These are phyloP conservation scores for Pleurotus ostreatus DNA, from an alignment of 768 basidiomycete genomes.

Conservation along the genomic window DNA sequence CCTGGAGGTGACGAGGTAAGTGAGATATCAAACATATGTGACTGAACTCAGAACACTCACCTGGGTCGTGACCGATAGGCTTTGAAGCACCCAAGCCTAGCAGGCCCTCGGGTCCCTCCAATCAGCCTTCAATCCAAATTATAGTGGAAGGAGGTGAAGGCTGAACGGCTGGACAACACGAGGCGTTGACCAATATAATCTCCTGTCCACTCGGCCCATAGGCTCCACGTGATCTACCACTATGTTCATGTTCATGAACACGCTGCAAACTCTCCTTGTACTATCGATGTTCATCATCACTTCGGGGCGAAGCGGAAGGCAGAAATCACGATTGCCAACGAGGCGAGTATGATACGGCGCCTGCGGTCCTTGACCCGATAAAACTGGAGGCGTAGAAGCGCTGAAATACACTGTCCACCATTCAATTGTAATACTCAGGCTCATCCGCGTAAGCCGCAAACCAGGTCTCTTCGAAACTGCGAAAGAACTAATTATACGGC, in stretches of 20 bases:
- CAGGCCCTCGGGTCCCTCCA: constrained; percentile 6
- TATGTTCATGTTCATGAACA: neutral
- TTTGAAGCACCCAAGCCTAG: constrained; percentile 9
- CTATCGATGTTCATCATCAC: neutral
- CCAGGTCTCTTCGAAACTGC: too few relatives aligned
- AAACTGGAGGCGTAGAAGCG: too few relatives aligned
- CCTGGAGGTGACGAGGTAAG: constrained; percentile 5
- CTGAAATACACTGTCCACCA: too few relatives aligned
- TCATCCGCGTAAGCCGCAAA: too few relatives aligned
- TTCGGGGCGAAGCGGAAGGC: neutral
- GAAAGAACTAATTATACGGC: too few relatives aligned
- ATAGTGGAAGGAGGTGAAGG: constrained; percentile 7
- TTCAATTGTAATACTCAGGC: too few relatives aligned
- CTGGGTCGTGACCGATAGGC: constrained; percentile 9
- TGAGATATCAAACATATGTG: constrained; percentile 7
- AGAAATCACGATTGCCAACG: neutral
- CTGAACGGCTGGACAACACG: constrained; percentile 8
- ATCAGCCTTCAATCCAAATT: constrained; percentile 3
- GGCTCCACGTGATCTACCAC: neutral
- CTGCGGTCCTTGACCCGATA: neutral
- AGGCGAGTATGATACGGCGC: constrained; percentile 1
- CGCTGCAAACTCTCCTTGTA: too few relatives aligned
- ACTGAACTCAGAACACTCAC: neutral
- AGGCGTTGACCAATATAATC: constrained; percentile 3
- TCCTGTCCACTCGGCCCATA: neutral